Percentiles rank a stretch among this genome's conserved stretches.
Evolutionary conservation across 495 filamentous ascomycete species (phyloP).

Genomic region (Aspergillus baeticus): DNA sequence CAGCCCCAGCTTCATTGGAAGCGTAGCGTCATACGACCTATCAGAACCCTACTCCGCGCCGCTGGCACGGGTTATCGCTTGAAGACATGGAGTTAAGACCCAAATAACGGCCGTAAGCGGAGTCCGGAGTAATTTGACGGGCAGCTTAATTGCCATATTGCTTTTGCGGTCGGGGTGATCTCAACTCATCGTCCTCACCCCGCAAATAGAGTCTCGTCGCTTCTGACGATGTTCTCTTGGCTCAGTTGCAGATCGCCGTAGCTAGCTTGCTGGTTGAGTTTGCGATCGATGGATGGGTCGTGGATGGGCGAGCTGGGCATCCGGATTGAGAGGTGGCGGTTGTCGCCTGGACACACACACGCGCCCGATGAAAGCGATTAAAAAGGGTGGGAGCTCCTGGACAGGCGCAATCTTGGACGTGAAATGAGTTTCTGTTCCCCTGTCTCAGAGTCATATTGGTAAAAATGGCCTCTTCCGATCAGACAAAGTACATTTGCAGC

Average conservation of each 20-base stretch:
- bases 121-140: neutral
- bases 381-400: neutral
- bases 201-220: neutral
- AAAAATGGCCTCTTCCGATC: neutral
- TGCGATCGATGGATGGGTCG: neutral
- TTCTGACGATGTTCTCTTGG: neutral
- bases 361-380: neutral
- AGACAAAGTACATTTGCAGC: neutral
- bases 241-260: neutral
- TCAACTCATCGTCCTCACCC: neutral
- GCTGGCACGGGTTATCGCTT: too few species aligned
- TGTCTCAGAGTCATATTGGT: neutral
- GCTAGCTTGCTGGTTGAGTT: too few species aligned
- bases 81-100: neutral
- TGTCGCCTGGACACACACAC: too few species aligned
- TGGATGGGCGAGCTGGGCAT: neutral
- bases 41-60: too few species aligned
- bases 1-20: too few species aligned
- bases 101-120: neutral
- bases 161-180: neutral
- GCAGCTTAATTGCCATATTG: neutral
- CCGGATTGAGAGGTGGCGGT: neutral
- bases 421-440: neutral
- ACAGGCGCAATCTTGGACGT: too few species aligned
- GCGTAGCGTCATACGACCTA: too few species aligned